phyloP scores from a whole-genome alignment of 192 early-diverging fungal genomes.

The Phycomyces blakesleeanus region DNA sequence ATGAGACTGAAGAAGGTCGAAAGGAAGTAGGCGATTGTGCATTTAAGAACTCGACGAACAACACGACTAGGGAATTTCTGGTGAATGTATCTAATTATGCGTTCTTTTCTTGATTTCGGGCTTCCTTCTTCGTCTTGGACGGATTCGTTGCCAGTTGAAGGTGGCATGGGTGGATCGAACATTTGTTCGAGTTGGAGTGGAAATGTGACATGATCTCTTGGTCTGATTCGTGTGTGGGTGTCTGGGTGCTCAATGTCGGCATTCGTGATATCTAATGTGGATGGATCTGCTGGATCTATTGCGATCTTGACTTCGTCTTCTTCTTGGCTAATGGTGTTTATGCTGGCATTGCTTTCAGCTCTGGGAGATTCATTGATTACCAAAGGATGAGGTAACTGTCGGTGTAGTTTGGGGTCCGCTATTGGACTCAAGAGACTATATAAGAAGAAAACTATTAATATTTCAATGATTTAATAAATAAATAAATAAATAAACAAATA shows the following conservation, averaged over 20 bases:
- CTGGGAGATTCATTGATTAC: not conserved
- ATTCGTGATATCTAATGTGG: not conserved
- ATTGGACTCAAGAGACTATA: too few species aligned
- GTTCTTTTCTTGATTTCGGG: constrained; percentile 11
- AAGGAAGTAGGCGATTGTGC: constrained; percentile 33
- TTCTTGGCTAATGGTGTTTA: not conserved
- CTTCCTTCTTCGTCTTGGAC: not conserved
- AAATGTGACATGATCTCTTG: constrained; percentile 11
- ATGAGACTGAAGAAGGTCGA: constrained; percentile 35
- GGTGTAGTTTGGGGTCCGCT: too few species aligned
- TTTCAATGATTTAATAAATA: too few species aligned
- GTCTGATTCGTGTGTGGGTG: not conserved
- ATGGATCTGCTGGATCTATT: not conserved
- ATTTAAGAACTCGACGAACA: constrained; percentile 43
- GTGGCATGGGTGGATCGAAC: constrained; percentile 6
- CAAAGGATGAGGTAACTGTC: not conserved
- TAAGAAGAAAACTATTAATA: too few species aligned
- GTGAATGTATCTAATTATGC: constrained; percentile 32
- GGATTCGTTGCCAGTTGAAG: not conserved
- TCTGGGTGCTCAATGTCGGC: not conserved
- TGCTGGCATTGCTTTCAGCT: not conserved
- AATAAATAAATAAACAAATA: too few species aligned
- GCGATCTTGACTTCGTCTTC: not conserved
- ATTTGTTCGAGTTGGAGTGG: constrained; percentile 7
- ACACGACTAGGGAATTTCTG: constrained; percentile 35